Conservation (phyloP, 306 rosid species). For the Cyclanthera cordifolia region DNA sequence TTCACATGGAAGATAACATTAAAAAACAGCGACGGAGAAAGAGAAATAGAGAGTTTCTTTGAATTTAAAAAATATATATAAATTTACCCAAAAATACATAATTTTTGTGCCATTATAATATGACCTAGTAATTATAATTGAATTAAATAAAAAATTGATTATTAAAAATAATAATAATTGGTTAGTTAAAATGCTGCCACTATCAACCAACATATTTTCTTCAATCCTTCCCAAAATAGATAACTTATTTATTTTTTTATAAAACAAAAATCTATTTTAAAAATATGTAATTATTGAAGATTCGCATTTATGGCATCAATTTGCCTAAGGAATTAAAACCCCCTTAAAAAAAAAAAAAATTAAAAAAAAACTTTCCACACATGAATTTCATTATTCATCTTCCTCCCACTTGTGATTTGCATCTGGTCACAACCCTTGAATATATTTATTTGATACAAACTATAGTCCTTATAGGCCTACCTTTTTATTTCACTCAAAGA, state of each 20-base stretch:
- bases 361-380: background rate
- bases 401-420: too few species aligned
- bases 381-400: background rate
- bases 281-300: background rate
- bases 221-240: background rate
- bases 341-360: background rate
- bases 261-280: background rate
- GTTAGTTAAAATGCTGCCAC: slow-evolving; percentile 8
- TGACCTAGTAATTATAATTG: too few species aligned
- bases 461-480: too few species aligned
- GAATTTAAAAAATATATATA: background rate
- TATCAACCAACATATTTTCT: slow-evolving; percentile 3
- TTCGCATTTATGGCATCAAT: background rate
- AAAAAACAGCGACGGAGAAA: background rate
- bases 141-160: background rate
- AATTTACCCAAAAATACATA: too few species aligned
- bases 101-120: too few species aligned
- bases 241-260: background rate
- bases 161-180: background rate
- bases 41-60: background rate
- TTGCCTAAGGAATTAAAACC: background rate
- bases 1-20: slow-evolving; percentile 8
- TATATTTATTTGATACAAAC: background rate
- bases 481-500: too few species aligned
- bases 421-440: background rate